Percentiles rank a stretch among this genome's conserved stretches.
Evolutionary conservation across 176 grass and related monocot species (phyloP).

Genomic region (Oryza officinalis): DNA sequence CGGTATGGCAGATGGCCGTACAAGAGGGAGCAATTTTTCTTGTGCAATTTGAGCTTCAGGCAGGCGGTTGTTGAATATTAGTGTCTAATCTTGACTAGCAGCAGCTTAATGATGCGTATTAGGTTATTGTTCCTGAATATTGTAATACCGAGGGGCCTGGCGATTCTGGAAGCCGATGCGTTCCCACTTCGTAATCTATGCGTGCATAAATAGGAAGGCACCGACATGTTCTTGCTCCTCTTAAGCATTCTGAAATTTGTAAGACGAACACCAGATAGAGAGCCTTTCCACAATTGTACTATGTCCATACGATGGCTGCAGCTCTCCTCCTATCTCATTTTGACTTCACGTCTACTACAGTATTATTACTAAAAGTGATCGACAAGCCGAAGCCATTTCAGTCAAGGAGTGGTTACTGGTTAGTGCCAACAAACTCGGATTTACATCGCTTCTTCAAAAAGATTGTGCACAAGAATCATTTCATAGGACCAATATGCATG

Average conservation of each 20-base stretch:
- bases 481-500: neutral
- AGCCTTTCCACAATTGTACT: slow-evolving; percentile 13
- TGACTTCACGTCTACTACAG: slow-evolving; percentile 1
- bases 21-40: neutral
- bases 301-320: slow-evolving; percentile 18
- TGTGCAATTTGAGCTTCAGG: neutral
- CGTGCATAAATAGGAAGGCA: neutral
- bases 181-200: slow-evolving; percentile 6
- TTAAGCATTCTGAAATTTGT: slow-evolving; percentile 3
- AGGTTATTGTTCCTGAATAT: neutral
- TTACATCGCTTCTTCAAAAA: neutral
- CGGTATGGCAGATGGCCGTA: neutral
- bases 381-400: neutral
- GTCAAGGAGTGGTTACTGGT: too few relatives aligned
- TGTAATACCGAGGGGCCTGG: neutral
- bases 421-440: too few relatives aligned
- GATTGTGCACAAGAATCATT: neutral
- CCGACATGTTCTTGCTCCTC: neutral
- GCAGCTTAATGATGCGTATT: neutral
- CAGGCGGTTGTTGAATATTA: slow-evolving; percentile 7
- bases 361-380: neutral
- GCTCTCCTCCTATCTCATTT: neutral
- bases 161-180: neutral
- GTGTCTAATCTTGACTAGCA: neutral
- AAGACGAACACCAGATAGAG: slow-evolving; percentile 20